Base-by-base conservation (phyloP, 495 filamentous ascomycete species). In the Aspergillus panamensis region DNA sequence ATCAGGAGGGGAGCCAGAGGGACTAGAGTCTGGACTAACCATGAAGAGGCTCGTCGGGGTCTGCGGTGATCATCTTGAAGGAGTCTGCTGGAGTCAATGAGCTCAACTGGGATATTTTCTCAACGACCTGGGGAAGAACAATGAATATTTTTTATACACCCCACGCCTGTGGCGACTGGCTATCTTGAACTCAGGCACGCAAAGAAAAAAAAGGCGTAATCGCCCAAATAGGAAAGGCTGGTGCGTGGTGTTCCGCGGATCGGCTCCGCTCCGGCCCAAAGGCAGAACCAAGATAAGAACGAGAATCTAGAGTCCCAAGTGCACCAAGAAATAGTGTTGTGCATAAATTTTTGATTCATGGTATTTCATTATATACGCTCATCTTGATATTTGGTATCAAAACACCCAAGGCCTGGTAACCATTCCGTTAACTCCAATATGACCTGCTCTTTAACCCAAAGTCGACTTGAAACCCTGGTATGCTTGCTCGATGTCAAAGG, bases 391-490 rank as follows among this genome's bases (percentile, higher is more conserved):
- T 20, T 57, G 60, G 60, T 62, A 58, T 62, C 45, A 47, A 39
- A 57, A 55, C 59, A 20, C 63, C 60, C 52, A 21, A 53, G 47
- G 47, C 51, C 58, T 57, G 35, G 31, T 29, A 12, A 16, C 31
- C 19, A 21, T 14, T 37, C 33, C 51, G 37, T 31, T 13, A 52
- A 32, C 32, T 39, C 40, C 43, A 37, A 62, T 20, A 53, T 62
- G 16, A 39, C 16, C 55, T 43, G 3, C 13, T 32, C 17, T 29
- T 64, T 54, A 84, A 43, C 73, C 83, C 68, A 90, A 69, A 0
- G 82, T 87, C 19, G 77, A 80, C 74, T 96, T 96, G 70, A 97
- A 97, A 7, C 91, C 92, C 58, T 91, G 82, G 69, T 97, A 97
- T 20, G 92, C 92, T 56, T 87, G 86, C 66, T 94, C 88, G 70